Evolutionary conservation across 352 stramenopile species (phyloP), one percentile per base, ranked within the genome.

Genomic region (Blastocystis sp.): DNA sequence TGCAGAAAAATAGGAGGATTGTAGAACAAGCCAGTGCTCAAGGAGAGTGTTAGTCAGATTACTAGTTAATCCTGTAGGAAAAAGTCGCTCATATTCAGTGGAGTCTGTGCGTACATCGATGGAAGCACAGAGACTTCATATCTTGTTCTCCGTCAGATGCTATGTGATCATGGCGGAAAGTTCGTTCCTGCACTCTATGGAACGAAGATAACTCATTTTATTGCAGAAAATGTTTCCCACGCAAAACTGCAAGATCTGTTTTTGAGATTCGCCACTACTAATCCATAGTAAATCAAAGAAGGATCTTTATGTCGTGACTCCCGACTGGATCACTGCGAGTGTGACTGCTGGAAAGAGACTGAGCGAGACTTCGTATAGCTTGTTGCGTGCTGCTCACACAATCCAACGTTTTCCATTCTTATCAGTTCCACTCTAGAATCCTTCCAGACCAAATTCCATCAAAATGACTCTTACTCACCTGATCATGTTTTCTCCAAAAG

Each of bases 261-360:
- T 20, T 13, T 2, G 8, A 34, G 68, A 7, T 9, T 29, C n/a
- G 3, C 4, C 0, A n/a, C 9, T 45, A n/a, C 39, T 84, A 7
- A 84, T 50, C 3, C 56, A 15, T 66, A 84, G 73, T 15, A 29
- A 84, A 18, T 39, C 11, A n/a, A 66, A 47, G 20, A 41, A 84
- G 9, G 34, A 64, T 20, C 26, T 84, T 0, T 84, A 84, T 23
- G 29, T 84, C 3, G 73, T 84, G 6, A 69, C 45, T 23, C 73
- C 73, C 18, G 73, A 84, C n/a, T 84, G 73, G 73, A 84, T 84
- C 34, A 64, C 54, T 15, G 73, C 64, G 53, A 84, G 73, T 84
- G 73, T 84, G 23, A 45, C 59, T 53, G 11, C 43, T 15, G 73
- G 73, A 45, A 84, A 84, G 13, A 23, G 73, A 15, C n/a, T 69